Conservation (phyloP, 495 filamentous ascomycete genomes). For the Penicillium salamii region DNA sequence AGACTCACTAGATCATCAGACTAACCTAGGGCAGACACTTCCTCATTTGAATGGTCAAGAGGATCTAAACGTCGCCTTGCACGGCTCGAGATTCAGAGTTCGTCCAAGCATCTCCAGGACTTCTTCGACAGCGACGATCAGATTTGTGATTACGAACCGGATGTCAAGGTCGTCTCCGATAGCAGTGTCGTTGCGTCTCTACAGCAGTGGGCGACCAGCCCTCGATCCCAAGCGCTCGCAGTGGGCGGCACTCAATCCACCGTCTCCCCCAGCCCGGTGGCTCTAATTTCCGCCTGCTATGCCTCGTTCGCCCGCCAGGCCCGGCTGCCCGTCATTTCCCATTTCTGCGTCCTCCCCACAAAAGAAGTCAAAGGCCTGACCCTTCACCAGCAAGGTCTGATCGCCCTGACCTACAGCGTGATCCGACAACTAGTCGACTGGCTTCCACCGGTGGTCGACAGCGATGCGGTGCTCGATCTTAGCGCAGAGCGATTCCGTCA, state of each 20-base stretch:
- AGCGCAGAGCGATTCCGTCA: slow-evolving; percentile 38
- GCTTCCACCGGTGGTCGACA: slow-evolving; percentile 40
- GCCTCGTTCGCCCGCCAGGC: slow-evolving; percentile 32
- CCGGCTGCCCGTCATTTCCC: slow-evolving; percentile 40
- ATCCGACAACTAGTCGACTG: slow-evolving; percentile 48
- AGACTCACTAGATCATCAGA: too few relatives aligned
- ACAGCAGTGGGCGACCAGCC: slow-evolving; percentile 37
- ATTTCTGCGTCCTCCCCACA: slow-evolving; percentile 38
- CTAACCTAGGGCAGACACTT: slow-evolving; percentile 18
- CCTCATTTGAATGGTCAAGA: slow-evolving; percentile 30
- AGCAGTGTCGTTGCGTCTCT: slow-evolving; percentile 32
- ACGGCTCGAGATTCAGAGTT: slow-evolving; percentile 40
- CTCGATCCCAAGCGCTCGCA: slow-evolving; percentile 38
- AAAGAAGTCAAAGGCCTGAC: slow-evolving; percentile 25
- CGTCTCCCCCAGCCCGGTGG: slow-evolving; percentile 28
- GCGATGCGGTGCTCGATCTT: slow-evolving; percentile 36
- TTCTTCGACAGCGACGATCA: slow-evolving; percentile 44
- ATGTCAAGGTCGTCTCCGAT: slow-evolving; percentile 32
- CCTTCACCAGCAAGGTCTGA: slow-evolving; percentile 33
- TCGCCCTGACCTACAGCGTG: slow-evolving; percentile 46
- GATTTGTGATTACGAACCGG: slow-evolving; percentile 30
- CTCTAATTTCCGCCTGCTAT: slow-evolving; percentile 39
- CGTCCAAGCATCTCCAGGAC: slow-evolving; percentile 41
- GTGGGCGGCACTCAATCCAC: slow-evolving; percentile 34
- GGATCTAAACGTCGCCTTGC: slow-evolving; percentile 40